Conservation (phyloP, 768 basidiomycete genomes). For the Cystoderma amianthinum region DNA sequence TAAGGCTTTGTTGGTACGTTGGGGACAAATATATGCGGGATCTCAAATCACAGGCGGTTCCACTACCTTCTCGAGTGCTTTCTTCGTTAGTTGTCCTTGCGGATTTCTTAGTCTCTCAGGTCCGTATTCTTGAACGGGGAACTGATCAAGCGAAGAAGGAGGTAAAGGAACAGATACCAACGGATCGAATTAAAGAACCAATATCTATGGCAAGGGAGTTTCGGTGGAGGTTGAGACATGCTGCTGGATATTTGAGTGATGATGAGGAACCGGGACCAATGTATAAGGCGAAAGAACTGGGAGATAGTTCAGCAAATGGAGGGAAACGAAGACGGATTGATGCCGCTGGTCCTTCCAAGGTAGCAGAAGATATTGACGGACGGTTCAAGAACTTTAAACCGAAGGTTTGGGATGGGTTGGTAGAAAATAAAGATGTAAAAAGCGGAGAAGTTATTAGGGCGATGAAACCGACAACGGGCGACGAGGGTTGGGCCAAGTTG, state of each 20-base stretch:
- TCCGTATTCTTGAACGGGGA: constrained; percentile 62
- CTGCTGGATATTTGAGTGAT: constrained; percentile 57
- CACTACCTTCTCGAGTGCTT: constrained; percentile 48
- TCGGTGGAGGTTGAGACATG: constrained; percentile 71
- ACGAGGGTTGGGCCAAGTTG: constrained; percentile 33
- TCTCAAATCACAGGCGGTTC: constrained; percentile 42
- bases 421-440: constrained; percentile 32
- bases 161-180: constrained; percentile 74
- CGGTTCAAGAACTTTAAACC: constrained; percentile 66
- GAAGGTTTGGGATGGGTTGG: constrained; percentile 53
- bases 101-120: constrained; percentile 76
- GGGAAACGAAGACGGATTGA: constrained; percentile 39
- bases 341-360: no score
- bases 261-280: constrained; percentile 46
- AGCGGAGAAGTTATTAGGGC: constrained; percentile 30
- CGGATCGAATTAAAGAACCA: constrained; percentile 77
- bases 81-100: constrained; percentile 66
- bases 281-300: constrained; percentile 15
- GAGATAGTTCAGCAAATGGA: constrained; percentile 13
- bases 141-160: constrained; percentile 69
- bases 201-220: constrained; percentile 78
- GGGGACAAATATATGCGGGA: constrained; percentile 76
- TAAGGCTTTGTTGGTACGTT: constrained; percentile 86
- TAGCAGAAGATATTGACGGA: constrained; percentile 19
- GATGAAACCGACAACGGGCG: constrained; percentile 26